Percentiles rank a stretch among this genome's conserved stretches.
Conservation (phyloP, 345 rosid genomes). For the Gynandropsis gynandra region DNA sequence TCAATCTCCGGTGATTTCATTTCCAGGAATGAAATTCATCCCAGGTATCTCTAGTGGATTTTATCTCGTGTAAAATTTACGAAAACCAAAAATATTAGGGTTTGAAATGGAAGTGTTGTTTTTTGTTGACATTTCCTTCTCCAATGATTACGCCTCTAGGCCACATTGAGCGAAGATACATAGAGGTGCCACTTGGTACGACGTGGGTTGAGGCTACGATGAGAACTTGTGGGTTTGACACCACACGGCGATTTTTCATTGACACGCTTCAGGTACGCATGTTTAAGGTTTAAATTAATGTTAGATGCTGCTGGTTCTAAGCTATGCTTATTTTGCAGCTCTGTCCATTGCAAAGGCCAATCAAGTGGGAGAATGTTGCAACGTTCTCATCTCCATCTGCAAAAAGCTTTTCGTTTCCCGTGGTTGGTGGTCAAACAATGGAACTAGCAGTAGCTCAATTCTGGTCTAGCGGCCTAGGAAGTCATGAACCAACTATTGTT, state of each 20-base stretch:
- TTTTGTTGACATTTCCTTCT: conserved; percentile 6
- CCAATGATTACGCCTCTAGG: conserved; percentile 40
- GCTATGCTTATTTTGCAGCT: conserved; percentile 46
- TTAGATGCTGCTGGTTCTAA: conserved; percentile 26
- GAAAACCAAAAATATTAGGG: conserved; percentile 5
- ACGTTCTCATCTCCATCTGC: conserved; percentile 75
- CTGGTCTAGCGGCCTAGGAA: conserved; percentile 98
- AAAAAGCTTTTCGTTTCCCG: conserved; percentile 75
- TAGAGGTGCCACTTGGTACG: conserved; percentile 85
- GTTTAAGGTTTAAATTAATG: conserved; percentile 7
- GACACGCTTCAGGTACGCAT: conserved; percentile 79
- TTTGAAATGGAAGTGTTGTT: not conserved
- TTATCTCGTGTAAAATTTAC: conserved; percentile 14
- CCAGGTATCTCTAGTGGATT: conserved; percentile 48
- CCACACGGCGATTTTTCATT: conserved; percentile 70
- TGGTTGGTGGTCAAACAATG: conserved; percentile 84
- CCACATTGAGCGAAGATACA: conserved; percentile 78
- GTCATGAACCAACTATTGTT: conserved; percentile 66
- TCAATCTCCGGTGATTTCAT: conserved; percentile 66
- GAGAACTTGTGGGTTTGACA: conserved; percentile 78
- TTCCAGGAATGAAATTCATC: conserved; percentile 65
- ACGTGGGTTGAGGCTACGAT: conserved; percentile 96
- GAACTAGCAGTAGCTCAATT: conserved; percentile 93
- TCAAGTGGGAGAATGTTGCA: conserved; percentile 73
- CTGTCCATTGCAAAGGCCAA: conserved; percentile 84